phyloP scores from a whole-genome alignment of 306 rosid species.

The Amphicarpaea edgeworthii region DNA sequence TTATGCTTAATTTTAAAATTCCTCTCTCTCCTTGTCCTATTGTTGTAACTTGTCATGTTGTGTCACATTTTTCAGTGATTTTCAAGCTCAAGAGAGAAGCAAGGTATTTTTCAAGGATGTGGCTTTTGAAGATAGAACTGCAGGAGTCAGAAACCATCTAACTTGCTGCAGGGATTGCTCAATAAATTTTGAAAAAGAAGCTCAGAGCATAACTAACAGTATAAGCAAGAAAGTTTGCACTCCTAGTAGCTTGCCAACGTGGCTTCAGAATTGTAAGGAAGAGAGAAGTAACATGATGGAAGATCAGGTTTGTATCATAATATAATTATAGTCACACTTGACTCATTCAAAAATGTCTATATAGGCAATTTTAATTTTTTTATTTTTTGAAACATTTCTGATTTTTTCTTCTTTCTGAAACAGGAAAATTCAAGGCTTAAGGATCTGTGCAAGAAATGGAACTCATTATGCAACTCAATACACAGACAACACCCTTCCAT shows the following conservation, averaged over 20 bases:
- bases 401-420: conserved; percentile 5
- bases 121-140: conserved; percentile 41
- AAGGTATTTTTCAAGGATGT: conserved; percentile 51
- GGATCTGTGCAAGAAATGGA: conserved; percentile 76
- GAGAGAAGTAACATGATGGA: conserved; percentile 50
- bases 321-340: background rate
- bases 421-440: conserved; percentile 63
- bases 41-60: conserved; percentile 4
- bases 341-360: background rate
- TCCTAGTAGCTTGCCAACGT: conserved; percentile 62
- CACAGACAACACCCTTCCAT: conserved; percentile 52
- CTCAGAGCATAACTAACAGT: conserved; percentile 48
- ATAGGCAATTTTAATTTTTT: too few relatives aligned
- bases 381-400: background rate
- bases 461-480: conserved; percentile 66
- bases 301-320: conserved; percentile 53
- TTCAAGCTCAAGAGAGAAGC: conserved; percentile 57
- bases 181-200: conserved; percentile 60
- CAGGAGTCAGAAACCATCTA: conserved; percentile 44
- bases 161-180: conserved; percentile 66
- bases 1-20: background rate
- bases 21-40: background rate
- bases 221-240: conserved; percentile 45
- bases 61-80: conserved; percentile 49
- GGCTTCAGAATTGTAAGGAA: conserved; percentile 77